Base-by-base conservation (phyloP, 306 rosid genomes). In the Trifolium pratense region DNA sequence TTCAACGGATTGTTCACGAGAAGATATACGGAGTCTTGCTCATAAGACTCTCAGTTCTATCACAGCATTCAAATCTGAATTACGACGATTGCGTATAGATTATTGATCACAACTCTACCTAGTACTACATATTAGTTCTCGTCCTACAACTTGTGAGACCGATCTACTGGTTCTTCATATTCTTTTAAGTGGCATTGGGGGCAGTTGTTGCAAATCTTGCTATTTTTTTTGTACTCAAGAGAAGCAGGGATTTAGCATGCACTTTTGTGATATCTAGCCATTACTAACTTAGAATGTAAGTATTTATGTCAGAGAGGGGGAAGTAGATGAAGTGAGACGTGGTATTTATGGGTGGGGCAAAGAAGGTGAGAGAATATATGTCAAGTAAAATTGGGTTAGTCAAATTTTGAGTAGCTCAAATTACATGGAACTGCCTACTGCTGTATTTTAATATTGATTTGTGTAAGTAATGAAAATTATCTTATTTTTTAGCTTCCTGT, bases 1-100 rank as follows among this genome's bases (percentile, higher is more conserved):
- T 71, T 95, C 99, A 4, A 81, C 90, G n/a, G 99, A 91, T 71
- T 95, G 99, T 81, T 87, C 97, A 7, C 85, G 99, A 46, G 97
- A 95, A 81, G 97, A 95, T 84, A 95, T 95, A 64, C 68, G 93
- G 68, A 91, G 73, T 74, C 99, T 95, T 73, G 99, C 99, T 68
- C 93, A 81, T 73, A 86, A 84, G 37, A 91, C 96, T 58, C 84
- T 91, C 63, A 80, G 77, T 69, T 84, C 91, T 42, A 90, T 89
- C 86, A 80, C 89, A 3, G 72, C 91, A 23, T 95, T 95, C 78
- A 88, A 88, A 69, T 81, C 91, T 2, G 99, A 95, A 81, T 71
- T 95, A 79, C 89, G 95, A 26, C 88, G 97, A 18, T 73, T 94
- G 55, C 87, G 90, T 23, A 78, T 94, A 20, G 97, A 94, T 9